phyloP scores from a whole-genome alignment of 192 early-diverging fungal genomes.

The Funneliformis geosporum region DNA sequence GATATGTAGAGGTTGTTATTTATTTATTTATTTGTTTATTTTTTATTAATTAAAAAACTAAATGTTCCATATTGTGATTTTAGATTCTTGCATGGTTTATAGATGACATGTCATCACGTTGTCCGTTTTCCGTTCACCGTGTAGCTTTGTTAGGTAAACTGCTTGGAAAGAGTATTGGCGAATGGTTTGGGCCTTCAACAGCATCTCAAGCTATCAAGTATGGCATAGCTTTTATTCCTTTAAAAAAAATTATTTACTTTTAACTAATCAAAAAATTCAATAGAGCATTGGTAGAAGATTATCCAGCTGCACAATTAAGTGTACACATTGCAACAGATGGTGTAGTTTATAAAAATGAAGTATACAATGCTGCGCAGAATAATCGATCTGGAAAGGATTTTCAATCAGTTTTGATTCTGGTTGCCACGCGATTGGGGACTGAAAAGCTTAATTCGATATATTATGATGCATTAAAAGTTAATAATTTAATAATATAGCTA shows the following conservation, averaged over 20 bases:
- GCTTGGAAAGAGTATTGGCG: constrained; percentile 87
- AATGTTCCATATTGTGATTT: neutral
- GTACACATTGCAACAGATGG: constrained; percentile 84
- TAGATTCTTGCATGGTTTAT: constrained; percentile 79
- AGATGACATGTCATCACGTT: constrained; percentile 68
- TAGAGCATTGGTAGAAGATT: constrained; percentile 63
- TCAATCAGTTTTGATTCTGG: constrained; percentile 78
- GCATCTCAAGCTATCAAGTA: constrained; percentile 81
- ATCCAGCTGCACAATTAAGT: constrained; percentile 56
- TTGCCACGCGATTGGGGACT: constrained; percentile 88
- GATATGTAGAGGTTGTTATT: constrained; percentile 46
- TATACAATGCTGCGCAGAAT: constrained; percentile 53
- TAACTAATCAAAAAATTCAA: neutral
- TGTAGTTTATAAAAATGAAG: constrained; percentile 74
- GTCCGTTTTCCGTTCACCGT: constrained; percentile 89
- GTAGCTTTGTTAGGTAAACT: constrained; percentile 83
- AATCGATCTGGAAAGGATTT: constrained; percentile 47
- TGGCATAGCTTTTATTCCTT: constrained; percentile 3
- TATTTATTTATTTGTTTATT: constrained; percentile 6
- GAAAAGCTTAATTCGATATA: constrained; percentile 89
- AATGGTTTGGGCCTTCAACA: constrained; percentile 97
- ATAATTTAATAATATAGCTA: neutral
- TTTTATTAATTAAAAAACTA: neutral
- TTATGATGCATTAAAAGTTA: constrained; percentile 68
- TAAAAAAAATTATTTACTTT: neutral